Evolutionary conservation across 495 filamentous ascomycete species (phyloP), one percentile per base, ranked within the genome.

Genomic region (Margaritispora aquatica): DNA sequence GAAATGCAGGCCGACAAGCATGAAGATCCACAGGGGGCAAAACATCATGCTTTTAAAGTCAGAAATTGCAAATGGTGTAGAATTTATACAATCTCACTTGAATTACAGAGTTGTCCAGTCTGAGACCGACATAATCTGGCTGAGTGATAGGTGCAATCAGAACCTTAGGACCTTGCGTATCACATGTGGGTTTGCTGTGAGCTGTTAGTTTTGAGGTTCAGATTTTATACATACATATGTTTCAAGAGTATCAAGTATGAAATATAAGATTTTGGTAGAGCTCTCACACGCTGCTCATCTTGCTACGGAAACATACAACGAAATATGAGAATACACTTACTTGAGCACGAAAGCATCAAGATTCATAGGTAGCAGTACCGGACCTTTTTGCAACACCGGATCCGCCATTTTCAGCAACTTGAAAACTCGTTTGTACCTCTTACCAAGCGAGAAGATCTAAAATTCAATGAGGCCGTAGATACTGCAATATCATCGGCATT

Each of bases 111-210:
- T 73, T 60, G 2, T 74, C 58, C 5, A 79, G 64, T 0, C 74
- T 75, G 0, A 84, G 73, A 31, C 69, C 72, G 7, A 71, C 75
- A 65, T 82, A 84, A 64, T 83, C 80, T 4, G 80, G 81, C 64
- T 82, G 79, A 0, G 74, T 76, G 51, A 84, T 75, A 13, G 81
- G 80, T 0, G 72, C 72, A 34, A 83, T 80, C 21, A 53, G 21
- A 2, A 50, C 47, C 20, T 5, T 53, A 20, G 21, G 5, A 2
- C 27, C 27, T 53, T 29, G 13, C 24, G 27, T 36, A 31, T 53
- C 51, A 26, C 51, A 53, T 10, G 26, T 26, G 29, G 24, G 24
- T 34, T 53, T 36, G 21, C 38, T 44, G 11, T n/a, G 17, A n/a
- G 38, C 11, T 15, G 38, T 44, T 17, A 44, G 38, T 2, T 44